phyloP scores from a whole-genome alignment of 192 early-diverging fungal genomes.

The Umbelopsis sp. region DNA sequence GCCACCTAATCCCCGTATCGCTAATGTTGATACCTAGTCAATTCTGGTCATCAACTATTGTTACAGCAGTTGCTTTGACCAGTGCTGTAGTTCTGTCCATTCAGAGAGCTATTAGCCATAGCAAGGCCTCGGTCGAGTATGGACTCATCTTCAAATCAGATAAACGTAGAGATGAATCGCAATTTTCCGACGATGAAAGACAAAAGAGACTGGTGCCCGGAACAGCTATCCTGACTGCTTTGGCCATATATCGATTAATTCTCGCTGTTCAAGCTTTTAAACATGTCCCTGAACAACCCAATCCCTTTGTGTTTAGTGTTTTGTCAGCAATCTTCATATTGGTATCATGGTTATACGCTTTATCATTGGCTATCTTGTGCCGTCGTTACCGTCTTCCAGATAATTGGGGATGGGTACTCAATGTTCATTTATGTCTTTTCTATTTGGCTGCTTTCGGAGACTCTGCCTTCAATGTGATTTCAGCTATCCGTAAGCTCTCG shows the following conservation, averaged over 20 bases:
- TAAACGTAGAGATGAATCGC: slow-evolving; percentile 18
- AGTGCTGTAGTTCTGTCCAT: slow-evolving; percentile 5
- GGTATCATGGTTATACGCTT: slow-evolving; percentile 30
- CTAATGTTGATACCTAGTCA: neutral
- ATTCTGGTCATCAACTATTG: neutral
- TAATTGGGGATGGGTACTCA: slow-evolving; percentile 35
- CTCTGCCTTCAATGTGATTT: slow-evolving; percentile 19
- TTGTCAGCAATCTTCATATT: slow-evolving; percentile 13
- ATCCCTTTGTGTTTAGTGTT: neutral
- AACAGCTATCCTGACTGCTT: neutral
- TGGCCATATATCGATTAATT: neutral
- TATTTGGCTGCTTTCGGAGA: slow-evolving; percentile 20
- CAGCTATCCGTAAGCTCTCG: neutral
- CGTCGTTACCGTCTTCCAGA: slow-evolving; percentile 27
- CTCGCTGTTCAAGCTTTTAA: neutral
- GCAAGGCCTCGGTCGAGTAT: slow-evolving; percentile 1
- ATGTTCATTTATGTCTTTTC: slow-evolving; percentile 34
- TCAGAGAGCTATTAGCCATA: slow-evolving; percentile 12
- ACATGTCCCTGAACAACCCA: neutral
- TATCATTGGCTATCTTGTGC: slow-evolving; percentile 26
- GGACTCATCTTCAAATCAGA: slow-evolving; percentile 8
- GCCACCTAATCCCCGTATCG: neutral
- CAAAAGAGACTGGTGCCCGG: slow-evolving; percentile 9
- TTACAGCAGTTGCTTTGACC: neutral
- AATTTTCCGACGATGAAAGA: slow-evolving; percentile 7